These are phyloP conservation scores for Sherardia arvensis DNA, from an alignment of 257 asterid genomes.

Conservation along the genomic window DNA sequence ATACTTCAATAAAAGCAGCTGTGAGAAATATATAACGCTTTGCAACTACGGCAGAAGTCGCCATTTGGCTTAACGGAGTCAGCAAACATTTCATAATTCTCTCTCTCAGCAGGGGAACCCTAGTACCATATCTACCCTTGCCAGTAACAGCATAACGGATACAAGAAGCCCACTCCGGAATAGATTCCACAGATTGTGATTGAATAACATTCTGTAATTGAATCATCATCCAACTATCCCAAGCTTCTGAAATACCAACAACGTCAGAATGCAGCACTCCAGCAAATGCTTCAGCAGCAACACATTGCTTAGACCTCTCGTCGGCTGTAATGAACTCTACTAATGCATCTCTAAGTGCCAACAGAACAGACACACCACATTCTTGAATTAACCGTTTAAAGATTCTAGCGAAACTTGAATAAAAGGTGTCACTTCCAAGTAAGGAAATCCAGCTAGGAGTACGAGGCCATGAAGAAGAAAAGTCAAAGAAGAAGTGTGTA, in stretches of 20 bases:
- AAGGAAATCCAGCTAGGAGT: conserved; percentile 96
- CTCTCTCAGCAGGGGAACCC: conserved; percentile 72
- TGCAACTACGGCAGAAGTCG: conserved; percentile 67
- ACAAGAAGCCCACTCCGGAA: conserved; percentile 94
- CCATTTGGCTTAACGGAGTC: conserved; percentile 71
- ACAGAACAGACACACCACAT: conserved; percentile 85
- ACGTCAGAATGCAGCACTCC: conserved; percentile 96
- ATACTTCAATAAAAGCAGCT: conserved; percentile 77
- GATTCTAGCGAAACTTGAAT: conserved; percentile 82
- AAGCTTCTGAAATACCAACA: conserved; percentile 72
- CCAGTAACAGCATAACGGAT: conserved; percentile 96
- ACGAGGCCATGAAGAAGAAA: conserved; percentile 99
- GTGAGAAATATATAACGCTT: conserved; percentile 91
- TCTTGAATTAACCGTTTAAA: conserved; percentile 91
- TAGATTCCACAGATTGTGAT: conserved; percentile 86
- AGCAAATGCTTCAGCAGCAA: conserved; percentile 97
- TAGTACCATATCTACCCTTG: conserved; percentile 80
- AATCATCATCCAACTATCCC: conserved; percentile 86
- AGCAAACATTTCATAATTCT: conserved; percentile 80
- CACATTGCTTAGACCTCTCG: conserved; percentile 98
- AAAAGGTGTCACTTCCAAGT: conserved; percentile 71
- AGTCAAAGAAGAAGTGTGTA: conserved; percentile 88
- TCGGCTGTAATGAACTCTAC: conserved; percentile 71
- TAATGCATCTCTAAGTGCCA: conserved; percentile 56
- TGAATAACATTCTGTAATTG: conserved; percentile 63